Evolutionary conservation across 73 alveolate species (phyloP).

Genomic region (Paramecium bursaria): DNA sequence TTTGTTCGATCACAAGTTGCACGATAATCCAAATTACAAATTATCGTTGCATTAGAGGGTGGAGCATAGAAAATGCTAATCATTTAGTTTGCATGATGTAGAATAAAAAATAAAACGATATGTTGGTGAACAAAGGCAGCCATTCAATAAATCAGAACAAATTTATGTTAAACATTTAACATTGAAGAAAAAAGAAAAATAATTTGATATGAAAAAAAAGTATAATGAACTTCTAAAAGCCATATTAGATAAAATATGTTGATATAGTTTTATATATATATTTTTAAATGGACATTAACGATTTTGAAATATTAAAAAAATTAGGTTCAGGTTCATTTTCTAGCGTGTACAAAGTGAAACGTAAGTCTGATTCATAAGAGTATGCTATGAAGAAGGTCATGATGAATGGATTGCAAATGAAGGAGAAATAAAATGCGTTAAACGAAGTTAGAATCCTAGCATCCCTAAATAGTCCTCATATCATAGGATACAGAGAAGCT

Average conservation of each 20-base stretch:
- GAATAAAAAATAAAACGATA: neutral
- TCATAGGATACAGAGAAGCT: slow-evolving; percentile 69
- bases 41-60: slow-evolving; percentile 1
- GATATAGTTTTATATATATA: too few species aligned
- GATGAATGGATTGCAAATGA: slow-evolving; percentile 51
- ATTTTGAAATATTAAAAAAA: slow-evolving; percentile 65
- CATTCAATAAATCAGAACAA: slow-evolving; percentile 13
- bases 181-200: too few species aligned
- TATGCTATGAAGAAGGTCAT: slow-evolving; percentile 71
- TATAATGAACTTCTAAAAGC: too few species aligned
- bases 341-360: slow-evolving; percentile 64
- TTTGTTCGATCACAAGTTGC: slow-evolving; percentile 3
- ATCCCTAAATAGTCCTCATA: slow-evolving; percentile 34
- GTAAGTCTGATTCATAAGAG: slow-evolving; percentile 62
- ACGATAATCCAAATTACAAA: slow-evolving; percentile 26
- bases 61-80: neutral
- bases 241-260: too few species aligned
- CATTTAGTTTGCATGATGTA: neutral
- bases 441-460: slow-evolving; percentile 73
- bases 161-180: slow-evolving; percentile 46
- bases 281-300: slow-evolving; percentile 31
- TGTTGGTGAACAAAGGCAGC: neutral
- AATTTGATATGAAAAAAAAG: too few species aligned
- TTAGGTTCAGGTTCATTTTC: slow-evolving; percentile 70
- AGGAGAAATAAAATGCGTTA: slow-evolving; percentile 68